A percentile compares a stretch with the other conserved stretches of the same genome.
These are phyloP conservation scores for Chrysochromulina tobinii DNA, from an alignment of 78 protist genomes.

Conservation along the genomic window DNA sequence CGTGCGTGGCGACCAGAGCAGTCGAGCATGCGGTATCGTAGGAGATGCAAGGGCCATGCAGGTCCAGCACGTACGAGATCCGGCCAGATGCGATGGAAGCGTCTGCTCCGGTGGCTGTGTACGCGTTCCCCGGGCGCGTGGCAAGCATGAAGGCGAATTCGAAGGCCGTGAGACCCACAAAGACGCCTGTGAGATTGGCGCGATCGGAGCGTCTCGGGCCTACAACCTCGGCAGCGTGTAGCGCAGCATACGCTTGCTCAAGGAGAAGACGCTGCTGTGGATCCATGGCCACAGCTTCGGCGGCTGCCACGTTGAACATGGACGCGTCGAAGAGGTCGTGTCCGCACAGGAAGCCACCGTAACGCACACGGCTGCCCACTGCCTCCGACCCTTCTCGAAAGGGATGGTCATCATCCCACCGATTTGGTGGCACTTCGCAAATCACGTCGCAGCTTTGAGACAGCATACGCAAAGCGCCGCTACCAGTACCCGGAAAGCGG, in stretches of 20 bases:
- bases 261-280: conserved; percentile 31
- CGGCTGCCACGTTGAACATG: not conserved
- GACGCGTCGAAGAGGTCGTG: not conserved
- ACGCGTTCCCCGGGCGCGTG: not conserved
- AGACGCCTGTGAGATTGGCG: not conserved
- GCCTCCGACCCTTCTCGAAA: too few species aligned
- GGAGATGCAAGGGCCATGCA: conserved; percentile 74
- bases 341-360: conserved; percentile 1
- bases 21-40: conserved; percentile 88
- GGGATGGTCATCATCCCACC: too few species aligned
- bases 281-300: too few species aligned
- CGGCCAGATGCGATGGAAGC: conserved; percentile 36
- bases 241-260: not conserved
- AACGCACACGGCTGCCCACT: not conserved
- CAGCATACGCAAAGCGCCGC: too few species aligned
- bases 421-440: too few species aligned
- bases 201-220: not conserved
- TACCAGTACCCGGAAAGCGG: too few species aligned
- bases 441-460: too few species aligned
- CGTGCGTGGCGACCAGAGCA: conserved; percentile 73
- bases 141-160: not conserved
- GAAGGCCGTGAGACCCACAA: not conserved
- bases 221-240: not conserved
- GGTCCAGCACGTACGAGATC: conserved; percentile 68
- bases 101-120: not conserved